A percentile compares a stretch with the other conserved stretches of the same genome.
Conservation (phyloP, 2,329 filamentous ascomycete genomes). For the Xylaria multiplex region DNA sequence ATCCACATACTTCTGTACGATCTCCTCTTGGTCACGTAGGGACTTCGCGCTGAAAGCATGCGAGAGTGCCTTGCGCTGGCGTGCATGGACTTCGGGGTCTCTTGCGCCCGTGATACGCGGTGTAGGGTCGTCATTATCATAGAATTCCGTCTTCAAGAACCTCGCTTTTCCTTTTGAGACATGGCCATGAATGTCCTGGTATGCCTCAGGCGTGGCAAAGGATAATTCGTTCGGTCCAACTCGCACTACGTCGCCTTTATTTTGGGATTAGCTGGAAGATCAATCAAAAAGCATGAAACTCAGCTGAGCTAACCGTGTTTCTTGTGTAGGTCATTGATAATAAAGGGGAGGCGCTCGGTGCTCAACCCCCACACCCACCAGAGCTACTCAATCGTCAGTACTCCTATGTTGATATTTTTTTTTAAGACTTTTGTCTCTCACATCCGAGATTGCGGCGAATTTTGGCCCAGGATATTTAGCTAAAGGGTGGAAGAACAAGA, state of each 20-base stretch:
- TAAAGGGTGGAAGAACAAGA: constrained; percentile 37
- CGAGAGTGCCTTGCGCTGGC: constrained; percentile 36
- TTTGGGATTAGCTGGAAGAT: constrained; percentile 1
- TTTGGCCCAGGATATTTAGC: constrained; percentile 40
- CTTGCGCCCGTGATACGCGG: constrained; percentile 27
- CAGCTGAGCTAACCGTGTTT: constrained; percentile 36
- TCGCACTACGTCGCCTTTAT: constrained; percentile 51
- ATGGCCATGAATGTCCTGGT: constrained; percentile 52
- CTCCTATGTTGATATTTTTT: background rate
- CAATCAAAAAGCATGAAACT: background rate
- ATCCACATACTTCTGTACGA: constrained; percentile 41
- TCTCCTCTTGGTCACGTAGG: constrained; percentile 40
- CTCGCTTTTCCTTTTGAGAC: constrained; percentile 36
- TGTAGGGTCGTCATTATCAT: constrained; percentile 34
- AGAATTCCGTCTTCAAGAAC: constrained; percentile 35
- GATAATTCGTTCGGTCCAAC: constrained; percentile 55
- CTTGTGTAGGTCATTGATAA: constrained; percentile 32
- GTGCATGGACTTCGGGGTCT: constrained; percentile 37
- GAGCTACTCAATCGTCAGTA: constrained; percentile 24
- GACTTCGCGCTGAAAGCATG: constrained; percentile 38
- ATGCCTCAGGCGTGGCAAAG: constrained; percentile 51
- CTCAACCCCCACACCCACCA: constrained; percentile 35
- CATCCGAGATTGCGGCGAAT: constrained; percentile 37
- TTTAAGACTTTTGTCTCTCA: constrained; percentile 9
- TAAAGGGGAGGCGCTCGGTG: constrained; percentile 30